Conservation (phyloP, 371 early-diverging fungal species). For the Mortierella sp. region DNA sequence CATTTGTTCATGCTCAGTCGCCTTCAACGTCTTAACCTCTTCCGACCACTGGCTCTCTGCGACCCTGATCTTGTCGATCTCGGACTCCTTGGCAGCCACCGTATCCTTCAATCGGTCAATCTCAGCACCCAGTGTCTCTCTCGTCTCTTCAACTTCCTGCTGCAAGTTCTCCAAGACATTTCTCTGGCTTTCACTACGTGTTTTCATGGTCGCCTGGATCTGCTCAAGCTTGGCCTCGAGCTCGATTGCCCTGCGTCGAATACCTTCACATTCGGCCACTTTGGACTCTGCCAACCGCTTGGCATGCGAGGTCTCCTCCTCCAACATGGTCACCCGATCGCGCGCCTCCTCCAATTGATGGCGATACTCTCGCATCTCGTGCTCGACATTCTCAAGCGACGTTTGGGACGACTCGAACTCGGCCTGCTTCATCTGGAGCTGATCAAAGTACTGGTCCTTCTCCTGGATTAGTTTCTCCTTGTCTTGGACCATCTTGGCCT, state of each 20-base stretch:
- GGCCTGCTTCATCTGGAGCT: slow-evolving; percentile 75
- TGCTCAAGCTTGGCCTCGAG: slow-evolving; percentile 51
- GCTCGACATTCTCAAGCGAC: slow-evolving; percentile 70
- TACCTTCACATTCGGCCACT: slow-evolving; percentile 58
- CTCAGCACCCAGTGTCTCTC: slow-evolving; percentile 58
- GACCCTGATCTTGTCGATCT: slow-evolving; percentile 19
- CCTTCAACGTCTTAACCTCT: slow-evolving; percentile 17
- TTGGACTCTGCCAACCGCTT: slow-evolving; percentile 57
- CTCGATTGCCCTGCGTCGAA: slow-evolving; percentile 54
- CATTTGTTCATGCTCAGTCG: slow-evolving; percentile 21
- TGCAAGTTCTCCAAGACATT: slow-evolving; percentile 63
- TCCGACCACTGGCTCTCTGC: slow-evolving; percentile 20
- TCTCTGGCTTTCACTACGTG: slow-evolving; percentile 59
- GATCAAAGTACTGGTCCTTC: slow-evolving; percentile 72
- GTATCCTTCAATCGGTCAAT: slow-evolving; percentile 56
- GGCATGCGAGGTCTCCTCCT: slow-evolving; percentile 62
- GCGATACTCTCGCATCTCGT: slow-evolving; percentile 65
- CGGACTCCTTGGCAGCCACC: slow-evolving; percentile 71
- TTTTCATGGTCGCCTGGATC: slow-evolving; percentile 61
- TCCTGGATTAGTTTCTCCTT: slow-evolving; percentile 66
- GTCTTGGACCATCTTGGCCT: slow-evolving; percentile 58
- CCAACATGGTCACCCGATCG: slow-evolving; percentile 65
- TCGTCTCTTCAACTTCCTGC: slow-evolving; percentile 63
- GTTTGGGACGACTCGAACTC: slow-evolving; percentile 81
- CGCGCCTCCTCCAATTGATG: slow-evolving; percentile 67